Conservation (phyloP, 495 filamentous ascomycete genomes). For the Penicillium simplicissimum region DNA sequence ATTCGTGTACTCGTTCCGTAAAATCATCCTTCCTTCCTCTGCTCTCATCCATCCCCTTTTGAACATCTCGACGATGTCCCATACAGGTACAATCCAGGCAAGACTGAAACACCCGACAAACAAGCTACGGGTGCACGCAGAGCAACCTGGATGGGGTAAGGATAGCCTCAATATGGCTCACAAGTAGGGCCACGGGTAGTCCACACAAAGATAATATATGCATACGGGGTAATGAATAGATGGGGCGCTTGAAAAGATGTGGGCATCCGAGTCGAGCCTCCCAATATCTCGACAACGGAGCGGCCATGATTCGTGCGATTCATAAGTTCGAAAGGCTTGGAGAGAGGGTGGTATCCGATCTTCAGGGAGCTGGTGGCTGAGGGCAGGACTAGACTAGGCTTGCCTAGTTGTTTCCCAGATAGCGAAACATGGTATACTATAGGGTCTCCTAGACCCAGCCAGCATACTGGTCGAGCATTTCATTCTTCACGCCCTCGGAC, state of each 20-base stretch:
- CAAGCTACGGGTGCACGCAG: constrained; percentile 19
- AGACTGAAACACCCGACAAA: constrained; percentile 19
- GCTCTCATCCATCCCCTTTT: too few species aligned
- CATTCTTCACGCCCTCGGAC: constrained; percentile 75
- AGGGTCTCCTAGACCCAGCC: constrained; percentile 54
- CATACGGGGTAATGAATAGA: constrained; percentile 10
- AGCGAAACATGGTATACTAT: not conserved
- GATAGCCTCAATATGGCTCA: constrained; percentile 5
- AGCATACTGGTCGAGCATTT: constrained; percentile 60
- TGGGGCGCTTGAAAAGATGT: constrained; percentile 6
- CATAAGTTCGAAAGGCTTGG: constrained; percentile 5
- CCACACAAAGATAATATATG: constrained; percentile 9
- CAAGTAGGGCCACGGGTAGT: constrained; percentile 6
- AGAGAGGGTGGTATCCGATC: constrained; percentile 4
- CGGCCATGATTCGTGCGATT: constrained; percentile 11
- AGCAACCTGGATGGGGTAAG: not conserved
- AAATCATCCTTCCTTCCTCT: not conserved
- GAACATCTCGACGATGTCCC: not conserved
- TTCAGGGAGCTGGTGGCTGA: constrained; percentile 8
- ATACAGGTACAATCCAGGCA: constrained; percentile 9
- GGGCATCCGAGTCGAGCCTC: constrained; percentile 9
- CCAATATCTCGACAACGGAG: constrained; percentile 5
- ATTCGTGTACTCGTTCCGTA: not conserved
- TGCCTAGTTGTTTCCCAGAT: not conserved
- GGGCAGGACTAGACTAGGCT: not conserved